Evolutionary conservation across 2,329 filamentous ascomycete genomes (phyloP), one percentile per base, ranked within the genome.

Genomic region (Samsoniella hepiali): DNA sequence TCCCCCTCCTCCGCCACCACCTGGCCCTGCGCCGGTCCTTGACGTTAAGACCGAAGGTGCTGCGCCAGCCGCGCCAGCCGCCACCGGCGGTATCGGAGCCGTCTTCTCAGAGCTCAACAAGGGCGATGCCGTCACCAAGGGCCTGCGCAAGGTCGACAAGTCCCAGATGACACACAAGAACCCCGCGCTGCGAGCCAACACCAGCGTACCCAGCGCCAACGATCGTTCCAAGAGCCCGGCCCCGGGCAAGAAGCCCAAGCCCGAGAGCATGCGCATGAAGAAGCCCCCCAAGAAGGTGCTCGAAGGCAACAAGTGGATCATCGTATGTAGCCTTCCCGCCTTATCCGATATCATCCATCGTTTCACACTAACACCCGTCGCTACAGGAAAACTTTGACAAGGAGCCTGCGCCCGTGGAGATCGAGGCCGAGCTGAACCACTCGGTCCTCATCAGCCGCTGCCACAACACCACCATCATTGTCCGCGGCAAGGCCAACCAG

Each of bases 81-180:
- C 78, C 22, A 75, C 80, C 44, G 75, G 82, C 3, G 93, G 94
- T 63, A 87, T 97, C 75, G 87, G 88, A 29, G 93, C 94, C 31
- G 93, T 99, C 3, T 99, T 99, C 75, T 89, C 89, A 47, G 90
- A 97, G 68, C 81, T 99, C 60, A 98, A 98, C 78, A 89, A 90
- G 74, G 95, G 95, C 63, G 87, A 91, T 65, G 83, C 86, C n/a
- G 91, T 99, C 65, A 99, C 95, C 4, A 88, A 91, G 68, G 88
- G 91, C 38, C 83, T 99, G 42, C 90, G 91, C 68, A 99, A 97
- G 81, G 95, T 99, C 57, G 94, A 97, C 78, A 90, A 89, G 73
- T 95, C 91, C 61, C 84, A 98, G 76, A 97, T 97, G 94, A 99
- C 95, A 65, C 95, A 99, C 79, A 98, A 98, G 82, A 99, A 99